Base-by-base conservation (phyloP, 2,329 filamentous ascomycete genomes). In the Colletotrichum sublineola region DNA sequence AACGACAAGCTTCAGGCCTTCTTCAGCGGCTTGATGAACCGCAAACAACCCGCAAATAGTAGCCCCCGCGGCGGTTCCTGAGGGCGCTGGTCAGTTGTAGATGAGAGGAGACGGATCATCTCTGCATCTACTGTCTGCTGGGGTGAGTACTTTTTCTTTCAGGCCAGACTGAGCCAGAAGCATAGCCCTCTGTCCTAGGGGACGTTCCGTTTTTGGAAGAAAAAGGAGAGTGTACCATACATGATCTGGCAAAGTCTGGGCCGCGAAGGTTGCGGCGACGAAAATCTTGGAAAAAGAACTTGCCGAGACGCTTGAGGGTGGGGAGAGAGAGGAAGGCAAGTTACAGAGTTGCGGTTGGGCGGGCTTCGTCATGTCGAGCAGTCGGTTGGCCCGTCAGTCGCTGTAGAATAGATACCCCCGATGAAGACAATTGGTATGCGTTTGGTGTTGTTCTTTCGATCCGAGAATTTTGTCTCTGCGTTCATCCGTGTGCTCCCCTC, bases 1-100 rank as follows among this genome's bases (percentile, higher is more conserved):
- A 89, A 86, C 55, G 88, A 89, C 73, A 87, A 88, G 75, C 80
- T 90, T 65, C 86, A 89, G 74, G 88, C 85, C 74, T 91, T 91
- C 80, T 91, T 91, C 76, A 85, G 85, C 69, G 87, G 86, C 44
- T 79, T 91, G 73, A 90, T 90, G 87, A 89, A 89, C 76, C 84
- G 86, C 74, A 86, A 87, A 63, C 79, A 75, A 20, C 66, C 69
- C 2, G 55, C 66, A 2, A 72, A 72, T 18, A 66, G 63, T 5
- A 71, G 68, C 24, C 68, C 68, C 20, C 68, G 68, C 15, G 48
- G 66, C 15, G 66, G 63, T 15, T 71, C 68, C 14, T 70, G 38
- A 70, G 38, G 46, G 4, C n/a, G 36, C 5, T 20, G 62, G 53
- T 8, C 46, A n/a, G 33, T 24, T 5, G 50, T 15, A 24, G 24